A percentile compares a stretch with the other conserved stretches of the same genome.
These are phyloP conservation scores for Penicillium samsonianum DNA, from an alignment of 495 filamentous ascomycete genomes.

Conservation along the genomic window DNA sequence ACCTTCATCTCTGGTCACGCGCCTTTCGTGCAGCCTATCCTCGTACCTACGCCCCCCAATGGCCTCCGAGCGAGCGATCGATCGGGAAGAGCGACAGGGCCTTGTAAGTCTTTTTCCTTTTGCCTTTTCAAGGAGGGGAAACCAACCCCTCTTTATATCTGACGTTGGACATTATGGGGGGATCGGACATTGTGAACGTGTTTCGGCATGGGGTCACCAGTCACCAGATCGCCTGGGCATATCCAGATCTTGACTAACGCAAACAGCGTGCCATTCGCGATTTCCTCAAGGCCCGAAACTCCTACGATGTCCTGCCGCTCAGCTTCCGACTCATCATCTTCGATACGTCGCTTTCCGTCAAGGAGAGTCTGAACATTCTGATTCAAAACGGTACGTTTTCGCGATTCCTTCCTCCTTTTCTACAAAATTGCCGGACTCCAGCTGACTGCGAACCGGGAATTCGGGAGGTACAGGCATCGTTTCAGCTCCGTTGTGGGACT, in stretches of 20 bases:
- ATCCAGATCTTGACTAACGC: conserved; percentile 39
- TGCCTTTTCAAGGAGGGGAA: conserved; percentile 13
- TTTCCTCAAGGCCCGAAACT: conserved; percentile 94
- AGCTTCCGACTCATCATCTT: conserved; percentile 96
- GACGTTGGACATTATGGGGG: conserved; percentile 13
- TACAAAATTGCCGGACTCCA: neutral
- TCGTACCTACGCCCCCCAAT: conserved; percentile 78
- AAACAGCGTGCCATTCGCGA: conserved; percentile 82
- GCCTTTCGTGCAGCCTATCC: conserved; percentile 72
- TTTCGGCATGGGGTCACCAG: conserved; percentile 16
- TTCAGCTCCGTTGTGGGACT: conserved; percentile 97
- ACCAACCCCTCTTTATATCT: conserved; percentile 14
- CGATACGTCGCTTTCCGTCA: conserved; percentile 91
- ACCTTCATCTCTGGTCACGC: conserved; percentile 46
- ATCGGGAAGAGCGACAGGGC: conserved; percentile 89
- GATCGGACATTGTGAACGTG: conserved; percentile 20
- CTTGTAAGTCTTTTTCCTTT: conserved; percentile 64
- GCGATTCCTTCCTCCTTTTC: conserved; percentile 10
- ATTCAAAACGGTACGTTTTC: conserved; percentile 83
- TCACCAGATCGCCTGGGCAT: conserved; percentile 5
- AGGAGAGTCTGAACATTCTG: conserved; percentile 93
- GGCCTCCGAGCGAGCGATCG: conserved; percentile 68
- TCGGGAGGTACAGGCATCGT: conserved; percentile 75
- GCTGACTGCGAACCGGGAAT: conserved; percentile 28
- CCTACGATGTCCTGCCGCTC: conserved; percentile 97